Evolutionary conservation across 305 asterid species (phyloP).

Genomic region (Solanum hybrid): DNA sequence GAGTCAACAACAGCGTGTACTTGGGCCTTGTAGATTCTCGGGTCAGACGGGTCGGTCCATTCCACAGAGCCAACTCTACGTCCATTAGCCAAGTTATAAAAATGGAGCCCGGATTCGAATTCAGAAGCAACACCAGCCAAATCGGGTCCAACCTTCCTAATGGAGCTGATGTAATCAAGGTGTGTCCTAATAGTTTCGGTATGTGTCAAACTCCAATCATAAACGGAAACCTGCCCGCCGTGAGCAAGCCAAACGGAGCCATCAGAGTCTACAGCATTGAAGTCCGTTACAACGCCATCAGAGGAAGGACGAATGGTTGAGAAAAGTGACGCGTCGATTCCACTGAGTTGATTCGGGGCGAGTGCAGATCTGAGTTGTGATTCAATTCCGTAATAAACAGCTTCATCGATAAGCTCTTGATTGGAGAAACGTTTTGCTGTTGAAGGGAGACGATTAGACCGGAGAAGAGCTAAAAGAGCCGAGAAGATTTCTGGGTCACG

Average conservation of each 20-base stretch:
- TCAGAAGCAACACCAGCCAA: slow-evolving; percentile 61
- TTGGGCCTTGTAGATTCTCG: slow-evolving; percentile 70
- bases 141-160: slow-evolving; percentile 36
- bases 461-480: slow-evolving; percentile 75
- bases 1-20: slow-evolving; percentile 65
- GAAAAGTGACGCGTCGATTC: slow-evolving; percentile 48
- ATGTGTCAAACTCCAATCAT: slow-evolving; percentile 75
- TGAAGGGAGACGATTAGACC: slow-evolving; percentile 67
- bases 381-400: slow-evolving; percentile 74
- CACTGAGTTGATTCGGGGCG: slow-evolving; percentile 52
- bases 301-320: slow-evolving; percentile 52
- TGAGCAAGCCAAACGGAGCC: slow-evolving; percentile 76
- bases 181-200: slow-evolving; percentile 67
- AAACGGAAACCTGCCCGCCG: slow-evolving; percentile 83
- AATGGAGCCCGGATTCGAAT: slow-evolving; percentile 53
- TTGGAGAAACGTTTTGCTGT: slow-evolving; percentile 60
- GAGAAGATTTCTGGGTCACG: slow-evolving; percentile 93
- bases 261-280: slow-evolving; percentile 62
- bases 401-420: slow-evolving; percentile 78
- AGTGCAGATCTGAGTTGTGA: slow-evolving; percentile 61
- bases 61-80: slow-evolving; percentile 59
- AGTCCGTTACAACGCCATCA: slow-evolving; percentile 62
- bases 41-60: slow-evolving; percentile 80
- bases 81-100: slow-evolving; percentile 61
- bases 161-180: slow-evolving; percentile 46